Conservation (phyloP, 2,329 filamentous ascomycete genomes). For the Claviceps capensis region DNA sequence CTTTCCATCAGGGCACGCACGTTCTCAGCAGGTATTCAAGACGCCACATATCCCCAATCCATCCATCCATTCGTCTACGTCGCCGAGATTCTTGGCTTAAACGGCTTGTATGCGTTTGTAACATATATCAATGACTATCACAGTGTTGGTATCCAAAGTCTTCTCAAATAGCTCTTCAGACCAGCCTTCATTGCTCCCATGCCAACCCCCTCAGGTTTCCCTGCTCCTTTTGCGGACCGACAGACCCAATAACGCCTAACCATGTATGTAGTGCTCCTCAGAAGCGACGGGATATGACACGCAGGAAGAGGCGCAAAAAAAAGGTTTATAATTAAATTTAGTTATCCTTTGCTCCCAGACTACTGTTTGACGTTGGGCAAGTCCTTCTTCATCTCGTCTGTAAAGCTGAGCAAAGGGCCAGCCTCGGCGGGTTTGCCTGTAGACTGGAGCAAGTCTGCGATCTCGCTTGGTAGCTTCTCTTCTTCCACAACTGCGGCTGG, state of each 20-base stretch:
- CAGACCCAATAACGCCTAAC: slow-evolving; percentile 4
- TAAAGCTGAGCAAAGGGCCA: slow-evolving; percentile 41
- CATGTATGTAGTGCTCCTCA: neutral
- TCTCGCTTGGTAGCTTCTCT: slow-evolving; percentile 19
- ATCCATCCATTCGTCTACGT: neutral
- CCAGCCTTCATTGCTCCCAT: too few relatives aligned
- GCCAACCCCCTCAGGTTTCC: neutral
- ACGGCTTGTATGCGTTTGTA: neutral
- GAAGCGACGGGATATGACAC: neutral
- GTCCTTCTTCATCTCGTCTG: slow-evolving; percentile 36
- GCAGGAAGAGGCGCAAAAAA: neutral
- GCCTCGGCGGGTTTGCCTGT: slow-evolving; percentile 33
- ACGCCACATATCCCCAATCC: neutral
- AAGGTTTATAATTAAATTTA: neutral
- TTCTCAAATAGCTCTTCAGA: neutral
- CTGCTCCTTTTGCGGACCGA: neutral
- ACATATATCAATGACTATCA: neutral
- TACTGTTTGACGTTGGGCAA: slow-evolving; percentile 22
- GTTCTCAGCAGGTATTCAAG: neutral
- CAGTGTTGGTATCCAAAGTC: slow-evolving; percentile 1
- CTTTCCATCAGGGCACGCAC: neutral
- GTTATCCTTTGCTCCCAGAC: neutral
- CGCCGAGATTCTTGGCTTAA: neutral
- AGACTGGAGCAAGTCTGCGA: slow-evolving; percentile 28
- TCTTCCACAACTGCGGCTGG: neutral